A percentile compares a stretch with the other conserved stretches of the same genome.
These are phyloP conservation scores for Phytopythium vexans DNA, from an alignment of 352 stramenopile genomes.

Conservation along the genomic window DNA sequence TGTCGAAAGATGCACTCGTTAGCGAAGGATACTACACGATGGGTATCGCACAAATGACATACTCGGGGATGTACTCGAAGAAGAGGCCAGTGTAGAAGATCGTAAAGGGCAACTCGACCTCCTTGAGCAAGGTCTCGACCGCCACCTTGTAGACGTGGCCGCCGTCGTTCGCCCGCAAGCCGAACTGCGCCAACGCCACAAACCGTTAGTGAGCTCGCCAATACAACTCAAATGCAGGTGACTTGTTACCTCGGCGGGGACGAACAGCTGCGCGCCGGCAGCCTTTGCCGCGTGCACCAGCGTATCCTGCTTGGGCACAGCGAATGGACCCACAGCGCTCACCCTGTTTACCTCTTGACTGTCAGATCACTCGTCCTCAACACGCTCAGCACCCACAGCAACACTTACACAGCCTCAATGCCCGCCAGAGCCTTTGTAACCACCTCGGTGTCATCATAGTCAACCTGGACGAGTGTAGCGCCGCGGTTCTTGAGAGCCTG, in stretches of 20 bases:
- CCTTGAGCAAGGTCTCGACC: constrained; percentile 14
- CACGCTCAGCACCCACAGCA: background rate
- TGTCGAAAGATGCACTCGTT: constrained; percentile 4
- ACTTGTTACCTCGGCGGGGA: constrained; percentile 14
- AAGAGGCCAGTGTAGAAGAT: constrained; percentile 24
- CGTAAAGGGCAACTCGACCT: constrained; percentile 18
- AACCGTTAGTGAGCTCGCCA: background rate
- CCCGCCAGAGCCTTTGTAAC: constrained; percentile 17
- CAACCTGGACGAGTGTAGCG: constrained; percentile 14
- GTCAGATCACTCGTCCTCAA: background rate
- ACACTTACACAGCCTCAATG: constrained; percentile 15
- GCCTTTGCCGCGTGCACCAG: constrained; percentile 16
- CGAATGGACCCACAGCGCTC: constrained; percentile 8
- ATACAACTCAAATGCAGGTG: constrained; percentile 2
- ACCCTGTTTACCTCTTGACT: constrained; percentile 6
- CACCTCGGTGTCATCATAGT: constrained; percentile 15
- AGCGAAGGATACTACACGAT: background rate
- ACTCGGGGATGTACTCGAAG: constrained; percentile 14
- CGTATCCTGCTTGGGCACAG: constrained; percentile 4
- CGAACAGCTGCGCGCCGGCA: constrained; percentile 14
- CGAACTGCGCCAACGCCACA: constrained; percentile 4
- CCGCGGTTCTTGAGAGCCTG: constrained; percentile 23
- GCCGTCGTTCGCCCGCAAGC: constrained; percentile 9
- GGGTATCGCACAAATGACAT: too few species aligned
- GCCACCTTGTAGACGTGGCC: constrained; percentile 16